Evolutionary conservation across 176 grass and related monocot species (phyloP), one percentile per base, ranked within the genome.

Genomic region (Aegilops umbellulata): DNA sequence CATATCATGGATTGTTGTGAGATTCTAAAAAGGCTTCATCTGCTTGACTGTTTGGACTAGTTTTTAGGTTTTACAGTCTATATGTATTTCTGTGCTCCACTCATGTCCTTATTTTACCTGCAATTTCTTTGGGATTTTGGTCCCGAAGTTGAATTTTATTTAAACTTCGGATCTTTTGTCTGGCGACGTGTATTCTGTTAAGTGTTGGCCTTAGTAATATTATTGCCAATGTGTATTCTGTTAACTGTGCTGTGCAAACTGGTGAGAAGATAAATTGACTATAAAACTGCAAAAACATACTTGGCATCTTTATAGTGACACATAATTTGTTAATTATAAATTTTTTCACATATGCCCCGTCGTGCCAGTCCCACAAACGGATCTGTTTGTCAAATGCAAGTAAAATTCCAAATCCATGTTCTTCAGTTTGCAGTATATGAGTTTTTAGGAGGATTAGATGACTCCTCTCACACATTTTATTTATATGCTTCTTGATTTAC

Each of bases 381-480:
- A 79, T 74, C 20, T 69, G 14, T 36, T 69, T 32, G 49, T 31
- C 35, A 36, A 60, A 35, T 49, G 19, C 74, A 35, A 49, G 46
- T 83, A 36, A 69, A 51, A 76, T 61, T 69, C 19, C 62, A 42
- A 30, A 46, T 22, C 13, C 38, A 35, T 83, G 10, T 38, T 81
- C 25, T n/a, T 38, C 64, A 81, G 14, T 49, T 85, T 80, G 49
- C 74, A 83, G 39, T 27, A 10, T 68, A 57, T 61, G 75, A 20
- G 4, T 58, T 38, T 74, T 31, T 76, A 64, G 29, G 67, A 11
- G 20, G 3, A 73, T 35, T 78, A 68, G 12, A 24, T 88, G 61
- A 58, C 31, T 44, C 81, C 26, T 31, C 1, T 22, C 64, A 55
- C 1, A 55, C 1, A 30, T 41, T 29, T n/a, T 80, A 7, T 75